These are phyloP conservation scores for Medicago arabica DNA, from an alignment of 306 rosid genomes.

Conservation along the genomic window DNA sequence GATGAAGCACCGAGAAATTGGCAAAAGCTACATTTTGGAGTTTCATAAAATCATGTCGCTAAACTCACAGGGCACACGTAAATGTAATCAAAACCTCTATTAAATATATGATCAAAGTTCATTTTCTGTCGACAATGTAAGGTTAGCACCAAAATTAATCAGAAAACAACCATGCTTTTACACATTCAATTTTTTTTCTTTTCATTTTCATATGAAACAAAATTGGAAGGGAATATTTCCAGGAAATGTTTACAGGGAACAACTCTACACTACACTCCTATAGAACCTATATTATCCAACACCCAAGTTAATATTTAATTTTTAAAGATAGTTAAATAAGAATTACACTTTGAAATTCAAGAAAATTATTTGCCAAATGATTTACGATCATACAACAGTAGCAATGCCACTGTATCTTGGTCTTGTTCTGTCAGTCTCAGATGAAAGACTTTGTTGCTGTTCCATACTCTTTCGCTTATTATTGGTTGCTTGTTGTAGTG, in stretches of 20 bases:
- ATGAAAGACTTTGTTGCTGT: constrained; percentile 80
- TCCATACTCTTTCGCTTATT: constrained; percentile 87
- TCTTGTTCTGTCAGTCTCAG: constrained; percentile 89
- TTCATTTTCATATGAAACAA: constrained; percentile 49
- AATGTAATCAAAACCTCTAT: too few species aligned
- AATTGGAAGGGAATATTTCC: constrained; percentile 71
- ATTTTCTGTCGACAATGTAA: background rate
- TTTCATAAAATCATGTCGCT: too few species aligned
- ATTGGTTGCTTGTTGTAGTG: constrained; percentile 47
- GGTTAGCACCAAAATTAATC: background rate
- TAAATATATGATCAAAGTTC: background rate
- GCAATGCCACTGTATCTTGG: constrained; percentile 83
- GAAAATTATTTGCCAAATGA: constrained; percentile 41
- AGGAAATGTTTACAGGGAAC: constrained; percentile 61
- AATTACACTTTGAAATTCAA: constrained; percentile 48
- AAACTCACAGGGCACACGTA: too few species aligned
- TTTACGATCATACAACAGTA: constrained; percentile 66
- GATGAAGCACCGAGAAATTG: too few species aligned
- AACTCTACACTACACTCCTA: constrained; percentile 67
- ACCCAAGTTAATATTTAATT: constrained; percentile 40
- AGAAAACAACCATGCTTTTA: background rate
- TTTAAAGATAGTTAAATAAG: constrained; percentile 34
- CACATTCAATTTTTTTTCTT: background rate
- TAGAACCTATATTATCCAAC: constrained; percentile 55
- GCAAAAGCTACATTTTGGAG: too few species aligned